These are phyloP conservation scores for Ajuga reptans DNA, from an alignment of 305 asterid species.

Conservation along the genomic window DNA sequence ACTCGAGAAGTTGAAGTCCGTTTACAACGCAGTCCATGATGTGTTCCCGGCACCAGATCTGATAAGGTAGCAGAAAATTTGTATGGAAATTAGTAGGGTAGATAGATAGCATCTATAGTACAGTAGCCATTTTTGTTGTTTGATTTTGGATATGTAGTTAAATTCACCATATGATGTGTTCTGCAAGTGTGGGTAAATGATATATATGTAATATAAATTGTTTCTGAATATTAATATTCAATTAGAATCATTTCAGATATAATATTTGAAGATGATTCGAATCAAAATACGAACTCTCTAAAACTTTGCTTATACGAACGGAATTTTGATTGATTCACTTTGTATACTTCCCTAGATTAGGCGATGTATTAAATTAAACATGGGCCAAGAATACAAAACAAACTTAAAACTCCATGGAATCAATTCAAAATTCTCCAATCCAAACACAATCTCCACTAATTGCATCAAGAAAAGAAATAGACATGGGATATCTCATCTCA, in stretches of 20 bases:
- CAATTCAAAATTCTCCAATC: background rate
- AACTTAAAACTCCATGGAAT: background rate
- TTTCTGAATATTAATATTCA: background rate
- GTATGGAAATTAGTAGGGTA: background rate
- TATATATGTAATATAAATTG: background rate
- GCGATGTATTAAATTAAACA: no score
- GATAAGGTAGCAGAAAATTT: background rate
- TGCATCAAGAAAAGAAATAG: conserved; percentile 17
- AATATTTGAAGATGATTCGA: no score
- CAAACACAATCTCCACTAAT: background rate
- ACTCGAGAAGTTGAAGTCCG: background rate
- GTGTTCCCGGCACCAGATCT: background rate
- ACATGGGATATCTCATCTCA: conserved; percentile 38
- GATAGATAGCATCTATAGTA: background rate
- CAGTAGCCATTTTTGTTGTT: background rate
- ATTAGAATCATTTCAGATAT: background rate
- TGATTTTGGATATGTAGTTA: background rate
- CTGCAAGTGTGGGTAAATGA: background rate
- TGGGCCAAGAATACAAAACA: no score
- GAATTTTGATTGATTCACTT: no score
- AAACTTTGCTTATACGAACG: no score
- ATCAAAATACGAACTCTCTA: no score
- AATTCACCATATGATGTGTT: background rate
- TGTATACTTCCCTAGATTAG: no score
- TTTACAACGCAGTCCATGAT: background rate